Base-by-base conservation (phyloP, 2,329 filamentous ascomycete species). In the Cercospora zeae-maydis region DNA sequence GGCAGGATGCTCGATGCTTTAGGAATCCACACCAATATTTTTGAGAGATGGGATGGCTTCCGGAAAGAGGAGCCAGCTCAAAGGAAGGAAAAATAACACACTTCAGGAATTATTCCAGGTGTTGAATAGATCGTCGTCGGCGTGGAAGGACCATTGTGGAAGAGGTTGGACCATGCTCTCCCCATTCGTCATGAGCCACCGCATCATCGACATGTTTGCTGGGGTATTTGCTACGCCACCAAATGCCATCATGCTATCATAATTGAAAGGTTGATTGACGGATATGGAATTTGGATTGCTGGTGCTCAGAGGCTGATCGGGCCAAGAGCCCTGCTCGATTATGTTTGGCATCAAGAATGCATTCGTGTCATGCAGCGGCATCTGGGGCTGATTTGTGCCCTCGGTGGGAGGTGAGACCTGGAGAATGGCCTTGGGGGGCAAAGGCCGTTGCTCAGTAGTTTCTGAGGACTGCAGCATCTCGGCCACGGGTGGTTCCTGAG, bases 1-100 rank as follows among this genome's bases (percentile, higher is more conserved):
- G 59, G 59, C 14, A 57, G 59, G 24, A 62, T 62, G 42, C 14
- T 62, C 11, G 59, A 62, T 45, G 4, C 47, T 6, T 37, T 62
- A 16, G 59, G 42, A 13, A 52, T 58, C 16, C 36, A 62, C 49
- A 53, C 47, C 14, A 31, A 39, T 13, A 30, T 27, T 27, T 62
- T 58, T 58, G 21, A 53, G 19, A 16, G 59, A 51, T 58, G 59
- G 59, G 21, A 34, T 14, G 59, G 59, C 39, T 21, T 27, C 42
- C 42, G 13, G 1, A 14, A 13, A 27, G 13, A 16, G 21, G 19
- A 47, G 4, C 4, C 10, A 13, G 13, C 21, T 16, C 10, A 14
- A 2, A 10, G 42, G 8, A 14, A 24, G 1, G 24, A 14, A 13
- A 24, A 11, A 24, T 49, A 49, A 2, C 1, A 14, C 42, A n/a